These are phyloP conservation scores for Calocybe cyanea DNA, from an alignment of 768 basidiomycete species.

Conservation along the genomic window DNA sequence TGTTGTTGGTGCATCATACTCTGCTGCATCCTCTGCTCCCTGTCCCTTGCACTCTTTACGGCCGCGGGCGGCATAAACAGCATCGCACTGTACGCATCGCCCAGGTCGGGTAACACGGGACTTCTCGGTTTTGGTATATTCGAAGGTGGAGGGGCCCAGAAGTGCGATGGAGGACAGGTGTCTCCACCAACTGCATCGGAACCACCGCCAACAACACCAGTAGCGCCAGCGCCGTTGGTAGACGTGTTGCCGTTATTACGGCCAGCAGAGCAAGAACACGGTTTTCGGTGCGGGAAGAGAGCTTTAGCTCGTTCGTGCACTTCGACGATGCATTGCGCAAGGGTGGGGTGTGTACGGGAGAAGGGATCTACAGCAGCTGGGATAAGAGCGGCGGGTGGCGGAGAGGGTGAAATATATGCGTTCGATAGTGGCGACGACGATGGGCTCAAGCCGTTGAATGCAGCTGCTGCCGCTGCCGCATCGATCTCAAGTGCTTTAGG, in stretches of 20 bases:
- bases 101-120: conserved; percentile 40
- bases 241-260: too few species aligned
- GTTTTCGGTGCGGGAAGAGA: conserved; percentile 40
- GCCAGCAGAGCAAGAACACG: conserved; percentile 35
- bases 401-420: conserved; percentile 18
- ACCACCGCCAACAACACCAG: not conserved
- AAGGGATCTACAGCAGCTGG: conserved; percentile 36
- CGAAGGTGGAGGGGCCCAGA: conserved; percentile 40
- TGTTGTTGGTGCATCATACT: too few species aligned
- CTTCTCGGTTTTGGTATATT: conserved; percentile 18
- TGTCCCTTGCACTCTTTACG: too few species aligned
- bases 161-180: conserved; percentile 43
- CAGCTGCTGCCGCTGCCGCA: conserved; percentile 6
- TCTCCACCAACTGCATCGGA: conserved; percentile 11
- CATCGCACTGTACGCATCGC: conserved; percentile 21
- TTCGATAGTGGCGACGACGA: conserved; percentile 7
- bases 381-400: conserved; percentile 11
- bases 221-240: conserved; percentile 9
- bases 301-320: conserved; percentile 40
- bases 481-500: conserved; percentile 17
- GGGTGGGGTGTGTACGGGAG: conserved; percentile 33
- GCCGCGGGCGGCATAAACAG: conserved; percentile 22
- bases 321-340: conserved; percentile 45
- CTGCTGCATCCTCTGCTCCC: too few species aligned
- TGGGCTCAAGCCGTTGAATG: too few species aligned